A percentile compares a stretch with the other conserved stretches of the same genome.
phyloP scores from a whole-genome alignment of 805 yeast genomes.

The Schwanniomyces pseudopolymorphus region DNA sequence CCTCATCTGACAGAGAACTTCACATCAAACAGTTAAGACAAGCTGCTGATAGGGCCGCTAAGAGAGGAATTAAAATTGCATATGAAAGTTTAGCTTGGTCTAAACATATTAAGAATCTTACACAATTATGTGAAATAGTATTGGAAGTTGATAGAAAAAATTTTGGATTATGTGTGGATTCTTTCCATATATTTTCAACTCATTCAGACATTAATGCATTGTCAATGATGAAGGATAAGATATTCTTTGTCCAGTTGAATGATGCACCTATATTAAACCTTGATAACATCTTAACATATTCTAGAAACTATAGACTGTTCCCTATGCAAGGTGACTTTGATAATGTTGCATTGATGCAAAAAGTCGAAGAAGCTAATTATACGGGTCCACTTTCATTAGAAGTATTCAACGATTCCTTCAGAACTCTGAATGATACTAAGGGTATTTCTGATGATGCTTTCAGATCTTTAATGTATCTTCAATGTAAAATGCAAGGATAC shows the following conservation, averaged over 20 bases:
- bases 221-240: conserved; percentile 10
- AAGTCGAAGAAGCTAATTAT: conserved; percentile 6
- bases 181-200: conserved; percentile 20
- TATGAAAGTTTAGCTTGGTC: conserved; percentile 28
- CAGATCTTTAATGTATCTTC: conserved; percentile 12
- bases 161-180: conserved; percentile 26
- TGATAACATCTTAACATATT: conserved; percentile 8
- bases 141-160: conserved; percentile 17
- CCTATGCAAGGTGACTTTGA: conserved; percentile 14
- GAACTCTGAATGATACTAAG: conserved; percentile 3
- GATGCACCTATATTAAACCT: conserved; percentile 16
- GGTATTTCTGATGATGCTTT: conserved; percentile 13
- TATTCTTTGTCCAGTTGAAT: conserved; percentile 25
- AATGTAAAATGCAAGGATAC: conserved; percentile 2
- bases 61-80: conserved; percentile 18
- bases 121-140: conserved; percentile 14
- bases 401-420: conserved; percentile 13
- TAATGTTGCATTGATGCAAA: conserved; percentile 4
- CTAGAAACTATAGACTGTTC: conserved; percentile 12
- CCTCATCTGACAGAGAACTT: conserved; percentile 6
- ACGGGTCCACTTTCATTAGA: conserved; percentile 14
- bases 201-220: conserved; percentile 1
- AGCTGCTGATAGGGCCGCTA: conserved; percentile 13
- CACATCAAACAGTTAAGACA: conserved; percentile 11
- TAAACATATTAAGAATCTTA: conserved; percentile 15